A percentile compares a stretch with the other conserved stretches of the same genome.
Conservation (phyloP, 805 yeast species). For the Candida broadrunensis region DNA sequence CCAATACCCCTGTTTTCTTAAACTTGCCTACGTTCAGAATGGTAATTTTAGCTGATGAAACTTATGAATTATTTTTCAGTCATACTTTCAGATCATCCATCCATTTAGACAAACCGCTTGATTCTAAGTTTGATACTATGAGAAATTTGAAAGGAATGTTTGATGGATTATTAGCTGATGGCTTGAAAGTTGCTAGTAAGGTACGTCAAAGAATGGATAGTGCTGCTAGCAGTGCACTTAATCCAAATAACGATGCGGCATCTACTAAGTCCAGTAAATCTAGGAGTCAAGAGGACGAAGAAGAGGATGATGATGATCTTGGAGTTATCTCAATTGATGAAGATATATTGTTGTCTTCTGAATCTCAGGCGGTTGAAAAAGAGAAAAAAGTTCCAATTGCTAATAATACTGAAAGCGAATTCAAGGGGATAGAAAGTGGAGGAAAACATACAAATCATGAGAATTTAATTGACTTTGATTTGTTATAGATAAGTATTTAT, state of each 20-base stretch:
- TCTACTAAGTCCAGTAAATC: slow-evolving; percentile 27
- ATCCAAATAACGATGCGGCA: slow-evolving; percentile 11
- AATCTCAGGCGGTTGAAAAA: slow-evolving; percentile 31
- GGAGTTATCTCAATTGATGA: slow-evolving; percentile 38
- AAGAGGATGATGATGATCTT: slow-evolving; percentile 46
- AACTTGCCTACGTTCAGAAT: slow-evolving; percentile 88
- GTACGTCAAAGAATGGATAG: slow-evolving; percentile 87
- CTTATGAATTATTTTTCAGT: slow-evolving; percentile 82
- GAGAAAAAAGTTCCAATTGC: too few species aligned
- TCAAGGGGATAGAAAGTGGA: background rate
- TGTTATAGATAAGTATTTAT: background rate
- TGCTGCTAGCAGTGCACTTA: slow-evolving; percentile 40
- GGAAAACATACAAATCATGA: background rate
- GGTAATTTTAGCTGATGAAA: slow-evolving; percentile 92
- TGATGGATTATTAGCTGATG: slow-evolving; percentile 89
- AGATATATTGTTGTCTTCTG: slow-evolving; percentile 49
- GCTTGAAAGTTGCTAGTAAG: slow-evolving; percentile 85
- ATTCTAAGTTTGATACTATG: slow-evolving; percentile 43
- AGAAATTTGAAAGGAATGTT: slow-evolving; percentile 79
- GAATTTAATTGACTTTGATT: background rate
- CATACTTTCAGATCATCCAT: slow-evolving; percentile 64
- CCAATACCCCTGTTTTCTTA: slow-evolving; percentile 68
- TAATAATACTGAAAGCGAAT: background rate
- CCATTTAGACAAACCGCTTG: slow-evolving; percentile 58
- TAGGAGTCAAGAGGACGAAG: slow-evolving; percentile 32